Evolutionary conservation across 2,329 filamentous ascomycete genomes (phyloP).

Genomic region (Beauveria brongniartii): DNA sequence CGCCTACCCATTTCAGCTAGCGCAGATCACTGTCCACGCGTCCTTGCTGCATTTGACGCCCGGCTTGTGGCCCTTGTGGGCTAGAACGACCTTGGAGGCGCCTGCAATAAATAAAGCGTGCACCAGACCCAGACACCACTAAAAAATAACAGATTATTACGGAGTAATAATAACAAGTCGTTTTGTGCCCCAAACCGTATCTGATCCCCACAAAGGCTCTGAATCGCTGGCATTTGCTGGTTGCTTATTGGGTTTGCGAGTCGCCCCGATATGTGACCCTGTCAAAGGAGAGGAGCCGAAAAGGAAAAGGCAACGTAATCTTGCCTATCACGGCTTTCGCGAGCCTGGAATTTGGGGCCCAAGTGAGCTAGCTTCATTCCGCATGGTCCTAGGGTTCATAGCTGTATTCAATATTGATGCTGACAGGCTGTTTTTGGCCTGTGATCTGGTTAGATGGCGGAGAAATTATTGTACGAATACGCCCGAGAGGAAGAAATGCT

Average conservation of each 20-base stretch:
- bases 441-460: background rate
- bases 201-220: background rate
- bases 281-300: background rate
- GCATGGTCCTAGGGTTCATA: background rate
- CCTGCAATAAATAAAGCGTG: background rate
- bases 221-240: background rate
- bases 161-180: too few species aligned
- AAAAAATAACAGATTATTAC: background rate
- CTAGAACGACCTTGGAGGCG: background rate
- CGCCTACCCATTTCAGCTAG: background rate
- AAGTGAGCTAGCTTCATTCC: background rate
- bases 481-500: background rate
- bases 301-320: background rate
- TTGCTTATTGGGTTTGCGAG: background rate
- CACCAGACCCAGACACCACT: background rate
- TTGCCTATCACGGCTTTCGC: background rate
- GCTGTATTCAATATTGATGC: background rate
- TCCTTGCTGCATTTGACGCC: slow-evolving; percentile 3
- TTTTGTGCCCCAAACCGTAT: background rate
- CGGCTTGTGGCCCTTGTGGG: background rate
- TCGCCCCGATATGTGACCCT: background rate
- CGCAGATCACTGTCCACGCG: slow-evolving; percentile 8
- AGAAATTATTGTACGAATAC: background rate
- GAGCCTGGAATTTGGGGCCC: background rate
- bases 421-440: background rate